Percentiles rank a stretch among this genome's conserved stretches.
Evolutionary conservation across 352 stramenopile genomes (phyloP).

Genomic region (Phytopythium montanum): DNA sequence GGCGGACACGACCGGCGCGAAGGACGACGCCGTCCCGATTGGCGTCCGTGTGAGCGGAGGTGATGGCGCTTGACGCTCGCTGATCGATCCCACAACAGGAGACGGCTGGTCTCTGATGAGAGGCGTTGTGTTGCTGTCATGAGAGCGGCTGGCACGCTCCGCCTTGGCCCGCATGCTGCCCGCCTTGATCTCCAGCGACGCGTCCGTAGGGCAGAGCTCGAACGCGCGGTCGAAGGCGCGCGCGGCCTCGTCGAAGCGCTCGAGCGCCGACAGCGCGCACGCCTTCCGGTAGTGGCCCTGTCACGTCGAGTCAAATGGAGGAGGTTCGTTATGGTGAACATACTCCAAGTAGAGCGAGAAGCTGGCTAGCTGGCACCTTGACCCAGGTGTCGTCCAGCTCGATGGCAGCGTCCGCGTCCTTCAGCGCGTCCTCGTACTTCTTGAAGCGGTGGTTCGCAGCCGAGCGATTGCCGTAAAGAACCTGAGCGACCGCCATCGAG

Average conservation of each 20-base stretch:
- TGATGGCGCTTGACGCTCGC: constrained; percentile 6
- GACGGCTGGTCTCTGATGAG: background rate
- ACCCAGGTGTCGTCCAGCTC: constrained; percentile 70
- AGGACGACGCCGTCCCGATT: constrained; percentile 11
- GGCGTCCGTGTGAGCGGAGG: constrained; percentile 7
- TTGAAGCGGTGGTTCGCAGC: constrained; percentile 72
- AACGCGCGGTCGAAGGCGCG: constrained; percentile 66
- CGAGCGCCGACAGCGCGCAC: constrained; percentile 56
- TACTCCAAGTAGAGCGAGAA: background rate
- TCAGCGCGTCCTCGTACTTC: constrained; percentile 57
- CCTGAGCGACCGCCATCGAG: constrained; percentile 29
- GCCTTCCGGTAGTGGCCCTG: constrained; percentile 79
- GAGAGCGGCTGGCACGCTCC: background rate
- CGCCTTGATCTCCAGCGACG: constrained; percentile 58
- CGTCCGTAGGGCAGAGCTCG: constrained; percentile 62
- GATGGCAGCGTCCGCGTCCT: constrained; percentile 60
- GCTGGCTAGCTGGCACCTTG: constrained; percentile 52
- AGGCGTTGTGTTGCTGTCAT: background rate
- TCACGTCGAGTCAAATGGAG: background rate
- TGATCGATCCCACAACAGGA: constrained; percentile 5
- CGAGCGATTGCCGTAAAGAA: constrained; percentile 80
- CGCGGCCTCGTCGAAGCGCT: constrained; percentile 61
- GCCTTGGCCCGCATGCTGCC: constrained; percentile 53
- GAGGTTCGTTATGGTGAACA: background rate
- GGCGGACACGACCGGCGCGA: constrained; percentile 1